Evolutionary conservation across 768 basidiomycete genomes (phyloP).

Genomic region (Termitomyces sp.): DNA sequence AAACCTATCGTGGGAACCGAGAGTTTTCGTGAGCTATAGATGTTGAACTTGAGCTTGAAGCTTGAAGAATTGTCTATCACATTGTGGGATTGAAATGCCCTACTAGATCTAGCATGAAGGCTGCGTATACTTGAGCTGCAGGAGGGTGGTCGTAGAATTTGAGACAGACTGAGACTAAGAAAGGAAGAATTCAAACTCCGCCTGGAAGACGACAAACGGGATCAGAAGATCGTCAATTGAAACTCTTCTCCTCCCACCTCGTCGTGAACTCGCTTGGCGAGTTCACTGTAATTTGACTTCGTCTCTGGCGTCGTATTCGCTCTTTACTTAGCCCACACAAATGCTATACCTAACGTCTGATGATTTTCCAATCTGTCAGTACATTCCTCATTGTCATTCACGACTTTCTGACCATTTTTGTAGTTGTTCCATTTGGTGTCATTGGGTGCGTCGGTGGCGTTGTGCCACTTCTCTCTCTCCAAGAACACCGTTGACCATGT

Average conservation of each 20-base stretch:
- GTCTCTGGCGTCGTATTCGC: constrained; percentile 37
- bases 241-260: constrained; percentile 4
- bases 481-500: constrained; percentile 11
- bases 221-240: constrained; percentile 5
- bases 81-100: background rate
- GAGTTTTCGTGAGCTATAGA: no score
- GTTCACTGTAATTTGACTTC: constrained; percentile 18
- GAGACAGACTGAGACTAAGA: background rate
- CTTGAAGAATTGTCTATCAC: background rate
- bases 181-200: constrained; percentile 1
- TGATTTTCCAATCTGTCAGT: constrained; percentile 87
- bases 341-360: constrained; percentile 93
- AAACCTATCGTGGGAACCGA: no score
- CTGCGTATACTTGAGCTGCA: background rate
- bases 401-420: constrained; percentile 14
- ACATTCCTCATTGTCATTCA: background rate
- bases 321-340: constrained; percentile 30
- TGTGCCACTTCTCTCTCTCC: background rate
- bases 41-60: background rate
- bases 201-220: constrained; percentile 1
- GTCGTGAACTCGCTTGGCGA: constrained; percentile 14
- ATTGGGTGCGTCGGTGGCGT: constrained; percentile 56
- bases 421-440: constrained; percentile 88
- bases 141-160: background rate
- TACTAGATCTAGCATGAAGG: no score